Conservation (phyloP, 1,284 basidiomycete genomes). For the Tylopilus sp. region DNA sequence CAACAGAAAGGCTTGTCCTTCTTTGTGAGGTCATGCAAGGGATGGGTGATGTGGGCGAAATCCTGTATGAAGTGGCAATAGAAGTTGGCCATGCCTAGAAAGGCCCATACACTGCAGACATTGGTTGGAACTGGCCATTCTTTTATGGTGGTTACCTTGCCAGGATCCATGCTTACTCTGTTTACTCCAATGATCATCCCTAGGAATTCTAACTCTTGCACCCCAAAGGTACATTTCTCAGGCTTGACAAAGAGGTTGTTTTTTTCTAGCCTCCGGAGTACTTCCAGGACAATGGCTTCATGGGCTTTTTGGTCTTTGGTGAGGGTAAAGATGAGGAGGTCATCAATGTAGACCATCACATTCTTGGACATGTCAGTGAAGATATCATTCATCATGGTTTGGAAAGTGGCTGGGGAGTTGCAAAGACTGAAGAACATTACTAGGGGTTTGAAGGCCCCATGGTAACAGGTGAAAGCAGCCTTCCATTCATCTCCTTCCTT, state of each 20-base stretch:
- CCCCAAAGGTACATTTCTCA: no score
- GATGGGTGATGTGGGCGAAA: background rate
- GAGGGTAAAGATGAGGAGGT: background rate
- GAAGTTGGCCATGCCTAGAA: background rate
- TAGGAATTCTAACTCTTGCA: no score
- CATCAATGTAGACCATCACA: background rate
- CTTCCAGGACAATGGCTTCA: background rate
- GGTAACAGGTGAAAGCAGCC: no score
- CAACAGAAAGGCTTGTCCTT: background rate
- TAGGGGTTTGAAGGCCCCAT: no score
- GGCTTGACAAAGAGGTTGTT: no score
- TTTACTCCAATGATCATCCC: no score
- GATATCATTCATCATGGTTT: background rate
- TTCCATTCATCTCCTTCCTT: no score
- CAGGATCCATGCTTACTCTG: background rate
- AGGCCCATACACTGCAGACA: no score
- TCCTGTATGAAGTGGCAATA: no score
- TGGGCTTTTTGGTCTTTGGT: background rate
- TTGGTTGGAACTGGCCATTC: background rate
- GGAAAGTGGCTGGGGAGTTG: no score
- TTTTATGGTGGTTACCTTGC: background rate
- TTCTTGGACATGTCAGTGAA: background rate
- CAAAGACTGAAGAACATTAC: no score
- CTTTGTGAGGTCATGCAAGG: background rate
- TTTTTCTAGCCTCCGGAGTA: background rate